Base-by-base conservation (phyloP, 2,329 filamentous ascomycete species). In the Microsporum canis region DNA sequence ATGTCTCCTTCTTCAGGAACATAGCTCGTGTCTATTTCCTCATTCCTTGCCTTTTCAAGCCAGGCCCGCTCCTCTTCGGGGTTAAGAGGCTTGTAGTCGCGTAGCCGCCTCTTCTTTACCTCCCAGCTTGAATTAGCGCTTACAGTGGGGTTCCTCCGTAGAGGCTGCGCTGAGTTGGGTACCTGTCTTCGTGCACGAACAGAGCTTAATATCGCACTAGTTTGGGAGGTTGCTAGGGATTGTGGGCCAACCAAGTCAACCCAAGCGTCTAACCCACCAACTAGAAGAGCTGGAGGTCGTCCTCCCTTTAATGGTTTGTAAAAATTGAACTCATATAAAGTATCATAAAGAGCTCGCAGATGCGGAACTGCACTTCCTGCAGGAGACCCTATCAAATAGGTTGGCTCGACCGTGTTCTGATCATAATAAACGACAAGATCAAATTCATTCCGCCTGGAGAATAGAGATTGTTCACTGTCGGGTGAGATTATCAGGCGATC, bases 381-480 rank as follows among this genome's bases (percentile, higher is more conserved):
- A 29, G 74, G 69, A 68, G 76, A 72, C 73, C 80, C 70, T 73
- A 74, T 66, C 61, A 82, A 75, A 67, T 81, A 95, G 67, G 65
- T 77, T 66, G 73, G 81, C 62, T 69, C 88, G 79, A 71, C 80
- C 64, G 83, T 85, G 12, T 71, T 74, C 65, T 92, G 82, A 71
- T 99, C 91, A 71, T 97, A 95, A 68, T 95, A 94, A 0, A 99
- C 88, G 8, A 99, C 82, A 47, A 96, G 75, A 66, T 97, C 91
- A 67, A 88, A 96, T 61, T 87, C 80, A 65, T 91, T 82, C 12
- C 84, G 77, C 60, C 87, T 82, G 61, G 84, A 84, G 68, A 95
- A 96, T 36, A 89, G 78, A 1, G 79, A 75, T 66, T 88, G 85
- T 71, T 99, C 94, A 56, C 71, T 67, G 55, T 78, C 76, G 2